Base-by-base conservation (phyloP, 768 basidiomycete species). In the Russula sp. region DNA sequence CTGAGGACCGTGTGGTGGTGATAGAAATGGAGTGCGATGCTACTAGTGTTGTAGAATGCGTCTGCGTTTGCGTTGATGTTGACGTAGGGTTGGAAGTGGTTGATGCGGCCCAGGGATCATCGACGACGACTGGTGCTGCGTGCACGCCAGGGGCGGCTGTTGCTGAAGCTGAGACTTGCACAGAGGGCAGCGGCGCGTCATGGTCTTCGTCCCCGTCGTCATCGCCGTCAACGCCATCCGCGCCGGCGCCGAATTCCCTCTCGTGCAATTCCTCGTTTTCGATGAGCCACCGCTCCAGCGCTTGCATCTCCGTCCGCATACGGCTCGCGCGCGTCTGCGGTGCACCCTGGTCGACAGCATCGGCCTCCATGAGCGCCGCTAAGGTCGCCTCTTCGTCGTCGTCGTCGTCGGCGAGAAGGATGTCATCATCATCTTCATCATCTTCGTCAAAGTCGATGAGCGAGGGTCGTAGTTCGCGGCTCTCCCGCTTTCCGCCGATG, bases 231-330 rank as follows among this genome's bases (percentile, higher is more conserved):
- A 32, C n/a, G 53, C 36, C 36, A 20, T 30, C 38, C 30, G 51
- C n/a, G 2, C 57, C n/a, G n/a, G n/a, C 51, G 24, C 49, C 55
- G 24, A 62, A 57, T 58, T 72, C 72, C n/a, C 44, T 53, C 14
- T 70, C 72, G 56, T 69, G 55, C n/a, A 63, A 38, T 14, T 74
- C 77, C 44, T 76, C 76, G 61, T 80, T 81, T 50, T 83, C 81
- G 51, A 85, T 81, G 20, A 88, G 76, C 88, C 87, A 88, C 24
- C 79, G 76, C 66, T 84, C 80, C 36, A 89, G 78, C 65, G 81
- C 83, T 46, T 82, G 80, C 75, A 86, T 80, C 70, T 88, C 85
- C 53, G 69, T 74, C 60, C 78, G 77, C 75, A 80, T 75, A 20
- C 73, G 76, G 61, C 36, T 38, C 30, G 53, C 53, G 30, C 55